Base-by-base conservation (phyloP, 2,329 filamentous ascomycete species). In the Plenodomus tracheiphilus region DNA sequence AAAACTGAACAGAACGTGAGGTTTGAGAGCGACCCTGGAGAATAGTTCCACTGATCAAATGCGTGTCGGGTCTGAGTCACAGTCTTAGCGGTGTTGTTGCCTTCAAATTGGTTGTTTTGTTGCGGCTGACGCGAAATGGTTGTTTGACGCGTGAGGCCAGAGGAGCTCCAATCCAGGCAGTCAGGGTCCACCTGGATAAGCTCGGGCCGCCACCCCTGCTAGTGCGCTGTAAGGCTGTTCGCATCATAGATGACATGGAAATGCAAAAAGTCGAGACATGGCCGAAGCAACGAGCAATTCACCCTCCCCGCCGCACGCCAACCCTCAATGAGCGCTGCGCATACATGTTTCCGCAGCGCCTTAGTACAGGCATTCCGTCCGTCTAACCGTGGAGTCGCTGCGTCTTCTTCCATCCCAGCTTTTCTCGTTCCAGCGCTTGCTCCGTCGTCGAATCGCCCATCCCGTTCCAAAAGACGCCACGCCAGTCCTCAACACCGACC, bases 281-380 rank as follows among this genome's bases (percentile, higher is more conserved):
- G 50, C 39, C 39, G 44, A 47, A 37, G 46, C 28, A 39, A 43
- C 52, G 50, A 48, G 48, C 52, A 53, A 32, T 58, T 54, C 51
- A 60, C 55, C 43, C 46, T 49, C 47, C 47, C 54, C 41, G 45
- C 51, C 39, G 43, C 20, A 37, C 41, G 53, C 43, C 48, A 52
- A 49, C 53, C 54, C 52, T 67, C 69, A 66, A 73, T 73, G 71
- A 63, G 66, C 68, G 51, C 68, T 65, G 65, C 64, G 52, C 68
- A 71, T 58, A 59, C 60, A 54, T 72, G 68, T 52, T 64, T 71
- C 54, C 64, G 68, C 58, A 70, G 61, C 60, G 67, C 63, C 58
- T 62, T 72, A 45, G 56, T 55, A 53, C 69, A 68, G 59, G 62
- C 68, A 48, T 73, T 72, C 47, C 68, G 67, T 49, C 54, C 62